phyloP scores from a whole-genome alignment of 306 rosid genomes.

The Vigna nakashimae region DNA sequence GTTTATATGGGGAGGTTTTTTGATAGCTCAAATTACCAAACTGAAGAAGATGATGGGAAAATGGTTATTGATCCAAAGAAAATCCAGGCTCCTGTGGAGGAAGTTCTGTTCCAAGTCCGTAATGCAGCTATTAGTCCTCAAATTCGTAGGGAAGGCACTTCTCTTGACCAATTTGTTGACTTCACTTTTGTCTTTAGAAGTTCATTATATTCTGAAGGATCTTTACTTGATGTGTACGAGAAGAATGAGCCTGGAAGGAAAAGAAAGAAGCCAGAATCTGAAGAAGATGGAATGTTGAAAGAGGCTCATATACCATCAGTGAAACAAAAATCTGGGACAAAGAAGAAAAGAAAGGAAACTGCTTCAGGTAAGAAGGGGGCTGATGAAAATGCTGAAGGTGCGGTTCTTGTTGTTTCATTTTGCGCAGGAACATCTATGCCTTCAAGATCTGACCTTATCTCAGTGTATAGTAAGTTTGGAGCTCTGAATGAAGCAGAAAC shows the following conservation, averaged over 20 bases:
- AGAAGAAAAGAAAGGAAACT: constrained; percentile 45
- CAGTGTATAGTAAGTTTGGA: constrained; percentile 64
- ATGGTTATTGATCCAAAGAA: constrained; percentile 53
- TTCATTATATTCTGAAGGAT: constrained; percentile 61
- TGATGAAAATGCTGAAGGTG: constrained; percentile 40
- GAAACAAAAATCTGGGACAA: constrained; percentile 42
- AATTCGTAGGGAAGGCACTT: constrained; percentile 37
- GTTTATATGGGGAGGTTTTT: constrained; percentile 38
- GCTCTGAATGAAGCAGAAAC: constrained; percentile 67
- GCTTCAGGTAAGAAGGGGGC: constrained; percentile 39
- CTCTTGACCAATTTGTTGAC: constrained; percentile 48
- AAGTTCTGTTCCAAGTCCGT: constrained; percentile 57
- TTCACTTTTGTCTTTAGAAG: constrained; percentile 62
- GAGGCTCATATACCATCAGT: not conserved
- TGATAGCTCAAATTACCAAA: constrained; percentile 43
- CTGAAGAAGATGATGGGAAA: constrained; percentile 43
- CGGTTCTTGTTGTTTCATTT: constrained; percentile 62
- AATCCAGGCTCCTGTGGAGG: constrained; percentile 48
- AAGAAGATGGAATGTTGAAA: constrained; percentile 37
- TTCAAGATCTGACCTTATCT: constrained; percentile 66
- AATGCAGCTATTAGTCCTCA: constrained; percentile 57
- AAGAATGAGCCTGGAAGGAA: constrained; percentile 52
- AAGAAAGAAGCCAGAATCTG: constrained; percentile 60
- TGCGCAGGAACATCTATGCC: constrained; percentile 68
- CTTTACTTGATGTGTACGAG: constrained; percentile 47